Conservation (phyloP, 768 basidiomycete genomes). For the Mrakia blollopis region DNA sequence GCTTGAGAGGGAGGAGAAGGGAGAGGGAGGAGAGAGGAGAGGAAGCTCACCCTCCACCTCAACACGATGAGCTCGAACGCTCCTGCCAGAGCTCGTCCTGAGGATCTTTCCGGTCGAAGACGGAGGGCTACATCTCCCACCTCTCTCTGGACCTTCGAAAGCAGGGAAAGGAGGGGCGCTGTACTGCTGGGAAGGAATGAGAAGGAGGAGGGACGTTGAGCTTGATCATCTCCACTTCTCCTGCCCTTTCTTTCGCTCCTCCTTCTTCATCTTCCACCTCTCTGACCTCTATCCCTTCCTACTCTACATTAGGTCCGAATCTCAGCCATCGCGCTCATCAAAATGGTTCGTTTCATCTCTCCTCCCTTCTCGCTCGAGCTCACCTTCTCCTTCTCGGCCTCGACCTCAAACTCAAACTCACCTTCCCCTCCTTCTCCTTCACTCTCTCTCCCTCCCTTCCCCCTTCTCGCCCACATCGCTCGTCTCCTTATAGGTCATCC, state of each 20-base stretch:
- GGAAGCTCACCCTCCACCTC: background rate
- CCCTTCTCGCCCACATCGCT: background rate
- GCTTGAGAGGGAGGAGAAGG: background rate
- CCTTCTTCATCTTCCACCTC: background rate
- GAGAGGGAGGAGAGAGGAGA: background rate
- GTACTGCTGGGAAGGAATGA: background rate
- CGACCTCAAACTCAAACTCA: background rate
- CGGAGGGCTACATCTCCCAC: background rate
- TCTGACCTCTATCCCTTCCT: background rate
- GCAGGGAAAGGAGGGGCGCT: background rate
- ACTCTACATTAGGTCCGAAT: conserved; percentile 38
- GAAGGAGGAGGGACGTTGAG: conserved; percentile 6
- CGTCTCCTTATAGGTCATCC: conserved; percentile 48
- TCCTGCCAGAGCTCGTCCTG: no score
- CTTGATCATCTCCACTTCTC: conserved; percentile 6
- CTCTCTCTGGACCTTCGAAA: no score
- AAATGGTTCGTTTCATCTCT: conserved; percentile 47
- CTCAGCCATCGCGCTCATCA: conserved; percentile 52
- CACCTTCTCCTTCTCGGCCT: background rate
- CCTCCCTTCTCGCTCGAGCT: background rate
- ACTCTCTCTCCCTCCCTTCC: background rate
- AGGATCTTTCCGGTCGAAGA: no score
- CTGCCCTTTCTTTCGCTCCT: background rate
- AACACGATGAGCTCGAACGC: background rate
- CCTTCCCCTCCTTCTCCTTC: background rate